Conservation (phyloP, 2,329 filamentous ascomycete species). For the Decorospora gaudefroyi region DNA sequence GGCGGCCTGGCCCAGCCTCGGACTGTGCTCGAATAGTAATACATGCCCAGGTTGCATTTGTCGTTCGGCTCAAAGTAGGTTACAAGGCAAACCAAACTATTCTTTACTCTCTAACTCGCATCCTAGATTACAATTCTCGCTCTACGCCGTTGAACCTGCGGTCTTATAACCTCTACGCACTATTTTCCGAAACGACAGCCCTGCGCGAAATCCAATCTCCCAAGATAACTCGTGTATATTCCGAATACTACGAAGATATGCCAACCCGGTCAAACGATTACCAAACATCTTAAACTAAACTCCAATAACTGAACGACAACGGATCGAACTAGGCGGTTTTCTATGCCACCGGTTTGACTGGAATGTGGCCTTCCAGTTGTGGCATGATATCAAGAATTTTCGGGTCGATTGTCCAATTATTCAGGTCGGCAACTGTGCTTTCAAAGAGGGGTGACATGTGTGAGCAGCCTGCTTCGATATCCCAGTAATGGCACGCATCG, state of each 20-base stretch:
- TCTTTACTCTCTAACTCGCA: too few relatives aligned
- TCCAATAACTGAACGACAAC: constrained; percentile 5
- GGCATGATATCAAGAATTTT: constrained; percentile 43
- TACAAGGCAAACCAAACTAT: too few relatives aligned
- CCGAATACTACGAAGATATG: not conserved
- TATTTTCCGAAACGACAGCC: not conserved
- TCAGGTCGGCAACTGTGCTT: constrained; percentile 38
- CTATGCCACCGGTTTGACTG: constrained; percentile 24
- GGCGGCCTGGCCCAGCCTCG: constrained; percentile 5
- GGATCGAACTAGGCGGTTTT: not conserved
- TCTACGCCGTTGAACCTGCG: constrained; percentile 5
- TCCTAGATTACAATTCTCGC: too few relatives aligned
- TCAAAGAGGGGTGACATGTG: constrained; percentile 44
- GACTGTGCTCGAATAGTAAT: not conserved
- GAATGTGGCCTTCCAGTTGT: constrained; percentile 40
- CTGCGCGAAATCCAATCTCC: constrained; percentile 4
- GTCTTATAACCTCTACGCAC: constrained; percentile 4
- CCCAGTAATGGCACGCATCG: constrained; percentile 46
- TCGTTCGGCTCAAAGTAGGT: constrained; percentile 1
- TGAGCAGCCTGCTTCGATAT: constrained; percentile 42
- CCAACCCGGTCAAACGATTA: not conserved
- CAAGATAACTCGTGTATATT: constrained; percentile 4
- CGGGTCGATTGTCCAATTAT: constrained; percentile 43
- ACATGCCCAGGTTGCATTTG: not conserved
- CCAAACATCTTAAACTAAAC: constrained; percentile 6